Evolutionary conservation across 768 basidiomycete species (phyloP).

Genomic region (Antrodiella citrinella): DNA sequence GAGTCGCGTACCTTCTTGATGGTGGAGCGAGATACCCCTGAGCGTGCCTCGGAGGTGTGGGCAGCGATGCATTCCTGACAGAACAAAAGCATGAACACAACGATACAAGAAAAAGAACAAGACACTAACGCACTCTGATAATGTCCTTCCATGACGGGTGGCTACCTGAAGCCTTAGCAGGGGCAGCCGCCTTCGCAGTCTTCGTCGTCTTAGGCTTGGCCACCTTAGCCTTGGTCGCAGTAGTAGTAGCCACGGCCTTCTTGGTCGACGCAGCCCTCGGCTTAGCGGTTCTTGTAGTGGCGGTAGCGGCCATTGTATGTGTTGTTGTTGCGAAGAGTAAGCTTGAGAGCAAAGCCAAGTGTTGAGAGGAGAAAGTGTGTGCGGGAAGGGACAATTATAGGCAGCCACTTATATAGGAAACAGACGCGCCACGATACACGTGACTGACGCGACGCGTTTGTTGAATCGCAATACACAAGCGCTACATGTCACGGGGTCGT

Average conservation of each 20-base stretch:
- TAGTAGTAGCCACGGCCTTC: constrained; percentile 8
- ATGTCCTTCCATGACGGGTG: constrained; percentile 33
- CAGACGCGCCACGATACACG: constrained; percentile 21
- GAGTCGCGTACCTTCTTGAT: constrained; percentile 49
- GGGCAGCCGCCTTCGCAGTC: constrained; percentile 7
- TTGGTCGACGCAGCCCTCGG: constrained; percentile 9
- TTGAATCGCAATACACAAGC: constrained; percentile 14
- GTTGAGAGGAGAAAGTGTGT: not conserved
- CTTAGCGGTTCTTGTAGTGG: constrained; percentile 5
- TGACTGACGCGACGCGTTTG: constrained; percentile 21
- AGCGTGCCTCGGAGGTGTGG: constrained; percentile 55
- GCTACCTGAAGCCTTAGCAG: constrained; percentile 11
- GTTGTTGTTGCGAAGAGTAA: constrained; percentile 5
- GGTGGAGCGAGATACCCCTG: constrained; percentile 65
- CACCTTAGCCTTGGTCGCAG: constrained; percentile 10
- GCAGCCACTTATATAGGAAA: constrained; percentile 15
- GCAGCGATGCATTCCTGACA: constrained; percentile 63
- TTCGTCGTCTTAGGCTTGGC: constrained; percentile 10
- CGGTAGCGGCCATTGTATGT: constrained; percentile 11
- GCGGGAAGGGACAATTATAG: constrained; percentile 1
- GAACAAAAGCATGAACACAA: not conserved
- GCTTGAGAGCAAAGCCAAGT: not conserved
- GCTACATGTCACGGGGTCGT: not conserved
- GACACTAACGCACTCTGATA: constrained; percentile 22
- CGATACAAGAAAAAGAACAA: not conserved